Percentiles rank a stretch among this genome's conserved stretches.
phyloP scores from a whole-genome alignment of 306 rosid species.

The Sophora flavescens region DNA sequence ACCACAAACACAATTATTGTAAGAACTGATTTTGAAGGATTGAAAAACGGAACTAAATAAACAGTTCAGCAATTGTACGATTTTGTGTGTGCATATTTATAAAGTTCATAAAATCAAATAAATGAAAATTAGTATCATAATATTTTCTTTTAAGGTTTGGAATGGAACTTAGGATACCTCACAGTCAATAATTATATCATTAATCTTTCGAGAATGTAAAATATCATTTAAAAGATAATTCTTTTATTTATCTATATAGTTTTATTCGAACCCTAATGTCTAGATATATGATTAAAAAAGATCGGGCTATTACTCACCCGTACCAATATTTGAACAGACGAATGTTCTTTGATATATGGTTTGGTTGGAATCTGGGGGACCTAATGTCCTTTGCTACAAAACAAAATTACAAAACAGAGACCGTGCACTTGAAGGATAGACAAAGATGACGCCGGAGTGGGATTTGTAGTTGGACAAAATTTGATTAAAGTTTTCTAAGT shows the following conservation, averaged over 20 bases:
- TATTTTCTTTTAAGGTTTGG: background rate
- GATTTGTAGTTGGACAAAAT: background rate
- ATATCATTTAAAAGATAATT: too few species aligned
- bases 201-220: too few species aligned
- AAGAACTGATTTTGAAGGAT: background rate
- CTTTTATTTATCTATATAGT: too few species aligned
- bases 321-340: background rate
- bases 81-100: background rate
- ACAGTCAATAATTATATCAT: too few species aligned
- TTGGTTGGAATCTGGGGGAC: slow-evolving; percentile 34
- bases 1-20: background rate
- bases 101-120: background rate
- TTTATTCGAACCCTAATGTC: too few species aligned
- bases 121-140: background rate
- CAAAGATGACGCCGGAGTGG: slow-evolving; percentile 27
- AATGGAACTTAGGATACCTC: too few species aligned
- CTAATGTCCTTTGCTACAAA: slow-evolving; percentile 6
- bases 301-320: too few species aligned
- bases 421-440: slow-evolving; percentile 16
- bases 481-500: too few species aligned
- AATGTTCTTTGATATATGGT: background rate
- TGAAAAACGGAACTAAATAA: background rate
- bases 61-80: background rate
- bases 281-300: too few species aligned
- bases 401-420: background rate